phyloP scores from a whole-genome alignment of 768 basidiomycete species.

The Lactarius vividus region DNA sequence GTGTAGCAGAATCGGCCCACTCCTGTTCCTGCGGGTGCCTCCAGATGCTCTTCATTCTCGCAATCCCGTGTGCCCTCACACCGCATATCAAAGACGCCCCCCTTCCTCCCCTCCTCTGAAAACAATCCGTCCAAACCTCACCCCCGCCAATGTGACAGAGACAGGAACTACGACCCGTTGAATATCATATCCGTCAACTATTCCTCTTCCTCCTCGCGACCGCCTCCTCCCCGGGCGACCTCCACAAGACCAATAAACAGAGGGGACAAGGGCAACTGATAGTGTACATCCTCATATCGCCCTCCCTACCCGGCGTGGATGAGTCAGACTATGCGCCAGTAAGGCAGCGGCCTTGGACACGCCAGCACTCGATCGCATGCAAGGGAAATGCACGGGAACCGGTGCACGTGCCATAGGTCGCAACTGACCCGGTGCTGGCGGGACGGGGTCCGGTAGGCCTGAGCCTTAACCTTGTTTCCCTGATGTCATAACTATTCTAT shows the following conservation, averaged over 20 bases:
- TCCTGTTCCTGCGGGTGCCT: background rate
- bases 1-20: background rate
- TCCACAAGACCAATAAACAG: background rate
- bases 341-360: background rate
- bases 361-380: background rate
- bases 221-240: background rate
- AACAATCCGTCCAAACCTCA: background rate
- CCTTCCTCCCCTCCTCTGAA: conserved; percentile 8
- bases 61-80: background rate
- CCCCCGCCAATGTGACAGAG: background rate
- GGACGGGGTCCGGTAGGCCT: too few species aligned
- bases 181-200: conserved; percentile 13
- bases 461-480: too few species aligned
- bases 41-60: background rate
- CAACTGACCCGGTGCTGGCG: background rate
- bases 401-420: conserved; percentile 1
- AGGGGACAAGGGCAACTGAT: background rate
- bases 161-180: background rate
- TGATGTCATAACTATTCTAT: too few species aligned
- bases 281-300: background rate
- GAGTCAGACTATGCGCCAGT: conserved; percentile 7
- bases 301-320: background rate
- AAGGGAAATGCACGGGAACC: background rate
- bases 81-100: conserved; percentile 1
- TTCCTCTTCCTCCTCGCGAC: background rate